Conservation (phyloP, 345 rosid genomes). For the Noccaea bulbosa region DNA sequence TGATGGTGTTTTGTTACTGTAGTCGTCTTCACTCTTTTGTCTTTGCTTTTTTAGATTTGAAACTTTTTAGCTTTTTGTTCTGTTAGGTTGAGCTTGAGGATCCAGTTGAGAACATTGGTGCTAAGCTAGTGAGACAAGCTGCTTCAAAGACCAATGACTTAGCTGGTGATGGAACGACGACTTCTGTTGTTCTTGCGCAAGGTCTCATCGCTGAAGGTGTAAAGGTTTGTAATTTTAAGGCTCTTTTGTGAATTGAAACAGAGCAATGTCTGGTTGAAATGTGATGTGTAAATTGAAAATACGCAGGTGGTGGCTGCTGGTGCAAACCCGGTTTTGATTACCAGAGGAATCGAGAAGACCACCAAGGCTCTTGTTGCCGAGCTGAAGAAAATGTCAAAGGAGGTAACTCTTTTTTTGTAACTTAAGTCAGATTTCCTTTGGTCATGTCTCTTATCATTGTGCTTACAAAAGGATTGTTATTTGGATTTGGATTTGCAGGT, state of each 20-base stretch:
- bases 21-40: neutral
- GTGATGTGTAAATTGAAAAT: neutral
- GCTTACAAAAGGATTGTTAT: neutral
- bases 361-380: conserved; percentile 75
- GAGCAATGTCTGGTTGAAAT: neutral
- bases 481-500: conserved; percentile 55
- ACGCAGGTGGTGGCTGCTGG: conserved; percentile 93
- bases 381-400: conserved; percentile 77
- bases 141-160: conserved; percentile 97
- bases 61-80: neutral
- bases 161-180: conserved; percentile 98
- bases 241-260: neutral
- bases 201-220: conserved; percentile 97
- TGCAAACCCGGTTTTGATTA: conserved; percentile 87
- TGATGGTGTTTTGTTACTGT: neutral
- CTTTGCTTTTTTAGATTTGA: neutral
- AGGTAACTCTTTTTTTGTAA: conserved; percentile 50
- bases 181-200: conserved; percentile 97
- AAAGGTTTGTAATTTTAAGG: conserved; percentile 58
- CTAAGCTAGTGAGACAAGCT: conserved; percentile 93
- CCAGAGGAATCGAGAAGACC: conserved; percentile 92
- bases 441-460: neutral
- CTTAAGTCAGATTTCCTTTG: neutral
- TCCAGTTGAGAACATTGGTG: conserved; percentile 96
- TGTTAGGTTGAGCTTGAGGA: conserved; percentile 92